phyloP scores from a whole-genome alignment of 768 basidiomycete species.

The Xerocomellus amylosporus region DNA sequence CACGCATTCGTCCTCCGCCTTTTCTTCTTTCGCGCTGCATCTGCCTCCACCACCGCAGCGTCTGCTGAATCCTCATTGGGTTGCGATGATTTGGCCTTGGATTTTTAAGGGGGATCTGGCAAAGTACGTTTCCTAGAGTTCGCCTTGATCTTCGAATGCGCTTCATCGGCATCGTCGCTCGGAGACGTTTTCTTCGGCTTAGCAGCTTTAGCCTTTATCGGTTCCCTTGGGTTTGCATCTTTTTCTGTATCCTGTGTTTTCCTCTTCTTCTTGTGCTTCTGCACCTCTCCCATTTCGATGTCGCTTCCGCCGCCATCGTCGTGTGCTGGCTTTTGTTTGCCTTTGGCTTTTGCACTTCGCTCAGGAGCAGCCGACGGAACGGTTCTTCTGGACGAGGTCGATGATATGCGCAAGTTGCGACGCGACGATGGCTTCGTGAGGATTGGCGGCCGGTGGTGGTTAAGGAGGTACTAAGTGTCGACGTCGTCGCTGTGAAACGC shows the following conservation, averaged over 20 bases:
- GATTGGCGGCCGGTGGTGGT: too few species aligned
- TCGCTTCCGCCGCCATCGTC: constrained; percentile 17
- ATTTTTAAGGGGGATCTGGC: constrained; percentile 22
- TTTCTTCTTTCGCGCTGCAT: constrained; percentile 53
- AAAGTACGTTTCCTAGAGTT: constrained; percentile 19
- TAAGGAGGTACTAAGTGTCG: too few species aligned
- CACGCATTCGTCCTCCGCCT: too few species aligned
- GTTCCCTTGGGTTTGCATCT: constrained; percentile 26
- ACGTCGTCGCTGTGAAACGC: too few species aligned
- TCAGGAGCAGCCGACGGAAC: constrained; percentile 19
- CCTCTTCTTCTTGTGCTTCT: constrained; percentile 29
- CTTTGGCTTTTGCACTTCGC: constrained; percentile 31
- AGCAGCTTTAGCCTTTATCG: constrained; percentile 26
- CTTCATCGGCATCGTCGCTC: constrained; percentile 17
- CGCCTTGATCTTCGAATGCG: constrained; percentile 14
- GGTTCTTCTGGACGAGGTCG: too few species aligned
- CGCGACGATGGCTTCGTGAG: too few species aligned
- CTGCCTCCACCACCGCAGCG: constrained; percentile 14
- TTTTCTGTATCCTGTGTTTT: constrained; percentile 19
- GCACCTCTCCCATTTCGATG: constrained; percentile 22
- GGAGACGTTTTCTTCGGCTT: constrained; percentile 24
- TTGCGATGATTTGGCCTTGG: constrained; percentile 16
- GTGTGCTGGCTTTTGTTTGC: constrained; percentile 38
- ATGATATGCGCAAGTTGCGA: too few species aligned
- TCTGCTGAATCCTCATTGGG: constrained; percentile 18